Percentiles rank a stretch among this genome's conserved stretches.
phyloP scores from a whole-genome alignment of 2,329 filamentous ascomycete genomes.

The Falciphora oryzae region DNA sequence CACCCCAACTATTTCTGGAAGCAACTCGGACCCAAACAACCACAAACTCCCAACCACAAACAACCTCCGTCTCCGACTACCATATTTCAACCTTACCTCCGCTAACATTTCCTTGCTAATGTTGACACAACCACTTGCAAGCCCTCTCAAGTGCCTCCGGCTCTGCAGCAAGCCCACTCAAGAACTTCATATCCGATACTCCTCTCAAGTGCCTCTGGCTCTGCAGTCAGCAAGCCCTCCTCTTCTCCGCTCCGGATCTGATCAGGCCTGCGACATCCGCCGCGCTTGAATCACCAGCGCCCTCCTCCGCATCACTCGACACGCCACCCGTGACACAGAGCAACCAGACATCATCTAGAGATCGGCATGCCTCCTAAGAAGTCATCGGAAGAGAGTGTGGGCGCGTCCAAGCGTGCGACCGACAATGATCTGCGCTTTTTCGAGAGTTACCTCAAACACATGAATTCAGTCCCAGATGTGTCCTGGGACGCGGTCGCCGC shows the following conservation, averaged over 20 bases:
- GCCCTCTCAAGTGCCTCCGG: no score
- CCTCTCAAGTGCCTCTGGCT: no score
- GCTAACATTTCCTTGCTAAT: no score
- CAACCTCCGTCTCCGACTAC: no score
- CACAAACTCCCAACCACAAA: no score
- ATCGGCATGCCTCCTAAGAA: conserved; percentile 2
- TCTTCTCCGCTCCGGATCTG: no score
- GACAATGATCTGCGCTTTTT: conserved; percentile 9
- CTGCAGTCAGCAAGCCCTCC: background rate
- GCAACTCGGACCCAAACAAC: no score
- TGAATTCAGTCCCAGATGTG: conserved; percentile 6
- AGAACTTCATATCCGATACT: no score
- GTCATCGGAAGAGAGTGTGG: background rate
- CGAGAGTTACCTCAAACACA: conserved; percentile 7
- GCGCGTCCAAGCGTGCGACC: background rate
- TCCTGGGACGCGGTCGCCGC: conserved; percentile 21
- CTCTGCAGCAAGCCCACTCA: background rate
- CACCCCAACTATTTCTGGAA: no score
- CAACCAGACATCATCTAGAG: background rate
- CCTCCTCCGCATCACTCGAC: no score
- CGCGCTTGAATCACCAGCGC: background rate
- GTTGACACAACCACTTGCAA: no score
- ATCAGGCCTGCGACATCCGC: background rate
- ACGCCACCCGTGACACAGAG: background rate
- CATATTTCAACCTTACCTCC: no score